phyloP scores from a whole-genome alignment of 352 stramenopile genomes.

The Aphanomyces astaci region DNA sequence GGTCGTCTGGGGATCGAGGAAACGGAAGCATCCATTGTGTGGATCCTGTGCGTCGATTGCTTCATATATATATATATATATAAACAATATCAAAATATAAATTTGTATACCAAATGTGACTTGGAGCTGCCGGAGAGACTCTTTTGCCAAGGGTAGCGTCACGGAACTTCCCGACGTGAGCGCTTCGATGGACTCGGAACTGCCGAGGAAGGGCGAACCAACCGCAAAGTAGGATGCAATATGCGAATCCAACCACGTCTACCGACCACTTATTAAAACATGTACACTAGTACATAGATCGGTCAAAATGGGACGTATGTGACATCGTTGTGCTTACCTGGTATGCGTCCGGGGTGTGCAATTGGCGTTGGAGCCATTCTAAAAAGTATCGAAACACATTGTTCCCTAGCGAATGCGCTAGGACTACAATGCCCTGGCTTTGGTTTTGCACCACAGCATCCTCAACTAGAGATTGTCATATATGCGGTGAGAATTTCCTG shows the following conservation, averaged over 20 bases:
- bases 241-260: conserved; percentile 58
- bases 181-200: conserved; percentile 57
- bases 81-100: too few species aligned
- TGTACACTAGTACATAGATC: too few species aligned
- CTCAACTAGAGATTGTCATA: not conserved
- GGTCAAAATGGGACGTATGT: too few species aligned
- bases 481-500: too few species aligned
- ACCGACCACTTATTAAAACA: too few species aligned
- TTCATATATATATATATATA: too few species aligned
- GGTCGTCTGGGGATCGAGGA: not conserved
- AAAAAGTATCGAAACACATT: conserved; percentile 75
- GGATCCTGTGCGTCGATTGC: not conserved
- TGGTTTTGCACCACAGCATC: conserved; percentile 36
- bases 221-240: conserved; percentile 73
- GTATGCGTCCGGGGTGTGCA: conserved; percentile 46
- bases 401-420: conserved; percentile 79
- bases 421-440: conserved; percentile 48
- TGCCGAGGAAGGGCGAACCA: conserved; percentile 59
- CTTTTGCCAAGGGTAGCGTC: conserved; percentile 54
- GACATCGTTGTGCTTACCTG: too few species aligned
- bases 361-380: conserved; percentile 67
- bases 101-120: conserved; percentile 53
- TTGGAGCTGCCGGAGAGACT: conserved; percentile 59
- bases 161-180: conserved; percentile 54
- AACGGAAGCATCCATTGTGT: conserved; percentile 8